A percentile compares a stretch with the other conserved stretches of the same genome.
phyloP scores from a whole-genome alignment of 2,329 filamentous ascomycete species.

The Penicillium sp. region DNA sequence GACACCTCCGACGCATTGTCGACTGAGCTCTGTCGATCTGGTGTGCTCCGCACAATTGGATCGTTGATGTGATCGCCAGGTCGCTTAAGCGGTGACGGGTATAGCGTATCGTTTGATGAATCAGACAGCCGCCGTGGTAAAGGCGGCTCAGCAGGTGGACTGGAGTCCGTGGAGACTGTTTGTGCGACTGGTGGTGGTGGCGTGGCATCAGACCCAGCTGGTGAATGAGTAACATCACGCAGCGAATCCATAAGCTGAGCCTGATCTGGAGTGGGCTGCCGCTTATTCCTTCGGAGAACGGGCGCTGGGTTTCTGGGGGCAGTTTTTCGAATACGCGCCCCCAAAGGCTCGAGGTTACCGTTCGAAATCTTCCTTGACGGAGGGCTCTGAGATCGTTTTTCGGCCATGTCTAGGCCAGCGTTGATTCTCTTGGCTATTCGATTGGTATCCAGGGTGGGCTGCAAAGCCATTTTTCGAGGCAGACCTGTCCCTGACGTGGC shows the following conservation, averaged over 20 bases:
- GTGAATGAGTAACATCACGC: conserved; percentile 28
- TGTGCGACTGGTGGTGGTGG: conserved; percentile 38
- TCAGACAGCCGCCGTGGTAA: conserved; percentile 18
- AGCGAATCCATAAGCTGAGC: conserved; percentile 33
- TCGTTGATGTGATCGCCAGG: conserved; percentile 15
- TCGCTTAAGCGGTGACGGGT: conserved; percentile 32
- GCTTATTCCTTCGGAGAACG: conserved; percentile 22
- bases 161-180: conserved; percentile 36
- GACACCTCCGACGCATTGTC: conserved; percentile 39
- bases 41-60: conserved; percentile 17
- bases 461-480: conserved; percentile 35
- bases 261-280: conserved; percentile 39
- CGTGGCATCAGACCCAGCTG: conserved; percentile 32
- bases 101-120: conserved; percentile 26
- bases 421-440: conserved; percentile 40
- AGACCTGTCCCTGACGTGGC: conserved; percentile 37
- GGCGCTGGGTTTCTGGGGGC: conserved; percentile 19
- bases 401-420: conserved; percentile 25
- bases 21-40: conserved; percentile 25
- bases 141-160: conserved; percentile 29
- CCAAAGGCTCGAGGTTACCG: conserved; percentile 5
- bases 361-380: conserved; percentile 10
- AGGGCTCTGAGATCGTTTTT: conserved; percentile 4
- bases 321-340: conserved; percentile 15
- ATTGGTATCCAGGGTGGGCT: conserved; percentile 30